A percentile compares a stretch with the other conserved stretches of the same genome.
Conservation (phyloP, 2,329 filamentous ascomycete species). For the Beauveria scarabaeidicola region DNA sequence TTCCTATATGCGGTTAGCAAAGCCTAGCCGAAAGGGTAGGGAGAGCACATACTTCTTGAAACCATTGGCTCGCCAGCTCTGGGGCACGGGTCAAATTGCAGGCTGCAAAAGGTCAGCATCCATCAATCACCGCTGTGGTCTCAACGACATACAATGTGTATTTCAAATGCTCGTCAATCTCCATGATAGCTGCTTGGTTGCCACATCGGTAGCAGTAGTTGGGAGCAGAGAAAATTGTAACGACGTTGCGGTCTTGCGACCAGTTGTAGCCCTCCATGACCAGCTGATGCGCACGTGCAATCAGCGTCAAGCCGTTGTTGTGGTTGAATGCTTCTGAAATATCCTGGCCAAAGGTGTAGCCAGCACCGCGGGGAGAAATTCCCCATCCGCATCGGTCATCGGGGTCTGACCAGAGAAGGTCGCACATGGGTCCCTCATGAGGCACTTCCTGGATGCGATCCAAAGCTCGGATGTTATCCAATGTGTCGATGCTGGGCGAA, state of each 20-base stretch:
- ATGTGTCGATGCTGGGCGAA: slow-evolving; percentile 89
- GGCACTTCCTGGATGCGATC: slow-evolving; percentile 98
- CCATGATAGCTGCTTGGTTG: slow-evolving; percentile 99
- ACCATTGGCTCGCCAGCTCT: slow-evolving; percentile 98
- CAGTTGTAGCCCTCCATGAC: slow-evolving; percentile 99
- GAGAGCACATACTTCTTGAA: slow-evolving; percentile 60
- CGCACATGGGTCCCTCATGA: slow-evolving; percentile 97
- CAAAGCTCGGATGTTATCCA: slow-evolving; percentile 90
- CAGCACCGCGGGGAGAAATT: slow-evolving; percentile 87
- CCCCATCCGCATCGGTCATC: slow-evolving; percentile 96
- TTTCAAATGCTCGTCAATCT: slow-evolving; percentile 98
- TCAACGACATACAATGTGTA: slow-evolving; percentile 82
- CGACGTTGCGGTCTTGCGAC: slow-evolving; percentile 96
- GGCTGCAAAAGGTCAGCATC: slow-evolving; percentile 45
- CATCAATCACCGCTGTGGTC: neutral
- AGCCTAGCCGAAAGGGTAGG: neutral
- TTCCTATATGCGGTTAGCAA: slow-evolving; percentile 40
- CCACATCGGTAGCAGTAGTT: slow-evolving; percentile 99
- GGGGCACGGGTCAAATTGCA: slow-evolving; percentile 98
- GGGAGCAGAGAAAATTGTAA: slow-evolving; percentile 93
- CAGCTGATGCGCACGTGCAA: slow-evolving; percentile 92
- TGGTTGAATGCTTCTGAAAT: slow-evolving; percentile 99
- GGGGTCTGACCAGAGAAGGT: slow-evolving; percentile 94
- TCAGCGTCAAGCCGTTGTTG: slow-evolving; percentile 93
- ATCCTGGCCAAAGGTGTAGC: slow-evolving; percentile 93